Conservation (phyloP, 768 basidiomycete genomes). For the Tylopilus intermedius region DNA sequence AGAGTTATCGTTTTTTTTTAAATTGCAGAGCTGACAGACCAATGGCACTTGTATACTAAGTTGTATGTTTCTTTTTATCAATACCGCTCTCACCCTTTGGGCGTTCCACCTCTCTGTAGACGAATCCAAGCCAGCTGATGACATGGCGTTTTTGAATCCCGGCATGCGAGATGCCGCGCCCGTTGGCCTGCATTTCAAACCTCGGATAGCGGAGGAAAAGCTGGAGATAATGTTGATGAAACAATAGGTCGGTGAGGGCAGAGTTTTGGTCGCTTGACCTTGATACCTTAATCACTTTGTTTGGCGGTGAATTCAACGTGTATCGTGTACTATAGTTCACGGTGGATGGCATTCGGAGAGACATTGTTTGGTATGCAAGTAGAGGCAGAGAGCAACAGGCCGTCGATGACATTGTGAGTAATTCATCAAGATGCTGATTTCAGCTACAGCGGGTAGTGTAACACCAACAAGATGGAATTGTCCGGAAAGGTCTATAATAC, state of each 20-base stretch:
- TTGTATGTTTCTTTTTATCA: slow-evolving; percentile 53
- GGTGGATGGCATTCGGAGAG: too few relatives aligned
- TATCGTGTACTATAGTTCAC: too few relatives aligned
- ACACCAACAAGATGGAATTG: too few relatives aligned
- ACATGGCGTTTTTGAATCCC: slow-evolving; percentile 44
- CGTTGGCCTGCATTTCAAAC: slow-evolving; percentile 50
- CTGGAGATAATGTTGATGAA: slow-evolving; percentile 6
- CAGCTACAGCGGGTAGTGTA: too few relatives aligned
- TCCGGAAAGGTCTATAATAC: too few relatives aligned
- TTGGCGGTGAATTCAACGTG: too few relatives aligned
- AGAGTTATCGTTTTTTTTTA: slow-evolving; percentile 3
- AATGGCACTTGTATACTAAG: background rate
- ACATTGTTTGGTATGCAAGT: too few relatives aligned
- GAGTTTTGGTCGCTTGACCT: too few relatives aligned
- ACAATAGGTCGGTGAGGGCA: background rate
- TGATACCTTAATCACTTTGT: too few relatives aligned
- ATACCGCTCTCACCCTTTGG: slow-evolving; percentile 56
- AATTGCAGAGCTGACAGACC: background rate
- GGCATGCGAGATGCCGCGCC: slow-evolving; percentile 30
- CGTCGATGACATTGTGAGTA: too few relatives aligned
- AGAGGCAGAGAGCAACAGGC: too few relatives aligned
- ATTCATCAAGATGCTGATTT: too few relatives aligned
- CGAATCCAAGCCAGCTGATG: slow-evolving; percentile 47
- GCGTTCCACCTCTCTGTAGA: slow-evolving; percentile 50
- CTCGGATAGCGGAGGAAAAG: slow-evolving; percentile 26